A percentile compares a stretch with the other conserved stretches of the same genome.
These are phyloP conservation scores for Leccinum longicurvipes DNA, from an alignment of 768 basidiomycete genomes.

Conservation along the genomic window DNA sequence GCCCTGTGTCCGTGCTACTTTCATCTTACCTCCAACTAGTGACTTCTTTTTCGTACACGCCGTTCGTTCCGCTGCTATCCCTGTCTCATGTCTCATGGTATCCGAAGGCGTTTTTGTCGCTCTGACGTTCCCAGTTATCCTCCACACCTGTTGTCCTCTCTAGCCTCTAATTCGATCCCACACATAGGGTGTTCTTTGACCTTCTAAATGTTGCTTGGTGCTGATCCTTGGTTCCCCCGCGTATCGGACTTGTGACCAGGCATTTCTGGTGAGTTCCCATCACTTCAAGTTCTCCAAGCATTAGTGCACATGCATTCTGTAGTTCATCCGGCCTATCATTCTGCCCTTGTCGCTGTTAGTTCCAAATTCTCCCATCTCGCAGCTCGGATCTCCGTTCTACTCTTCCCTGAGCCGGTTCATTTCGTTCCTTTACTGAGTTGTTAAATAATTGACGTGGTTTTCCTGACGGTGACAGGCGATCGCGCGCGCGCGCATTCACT, in stretches of 20 bases:
- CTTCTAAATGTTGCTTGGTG: neutral
- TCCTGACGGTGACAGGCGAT: neutral
- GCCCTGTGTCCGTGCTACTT: neutral
- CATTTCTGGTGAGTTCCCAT: neutral
- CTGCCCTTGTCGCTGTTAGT: neutral
- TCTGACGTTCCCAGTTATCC: neutral
- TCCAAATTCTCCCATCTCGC: neutral
- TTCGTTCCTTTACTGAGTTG: neutral
- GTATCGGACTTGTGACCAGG: neutral
- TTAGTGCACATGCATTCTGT: no score
- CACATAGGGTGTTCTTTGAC: neutral
- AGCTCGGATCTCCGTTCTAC: neutral
- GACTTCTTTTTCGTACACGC: neutral
- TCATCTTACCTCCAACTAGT: neutral
- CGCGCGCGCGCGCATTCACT: neutral
- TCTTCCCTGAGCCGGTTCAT: neutral
- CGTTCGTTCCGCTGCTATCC: neutral
- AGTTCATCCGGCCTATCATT: neutral
- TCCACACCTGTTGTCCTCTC: neutral
- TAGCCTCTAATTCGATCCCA: neutral
- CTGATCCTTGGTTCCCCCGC: neutral
- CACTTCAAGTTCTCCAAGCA: neutral
- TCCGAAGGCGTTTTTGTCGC: neutral
- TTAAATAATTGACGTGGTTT: neutral
- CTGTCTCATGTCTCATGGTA: neutral